These are phyloP conservation scores for Cryptococcus jaspeensis DNA, from an alignment of 1,284 basidiomycete genomes.

Conservation along the genomic window DNA sequence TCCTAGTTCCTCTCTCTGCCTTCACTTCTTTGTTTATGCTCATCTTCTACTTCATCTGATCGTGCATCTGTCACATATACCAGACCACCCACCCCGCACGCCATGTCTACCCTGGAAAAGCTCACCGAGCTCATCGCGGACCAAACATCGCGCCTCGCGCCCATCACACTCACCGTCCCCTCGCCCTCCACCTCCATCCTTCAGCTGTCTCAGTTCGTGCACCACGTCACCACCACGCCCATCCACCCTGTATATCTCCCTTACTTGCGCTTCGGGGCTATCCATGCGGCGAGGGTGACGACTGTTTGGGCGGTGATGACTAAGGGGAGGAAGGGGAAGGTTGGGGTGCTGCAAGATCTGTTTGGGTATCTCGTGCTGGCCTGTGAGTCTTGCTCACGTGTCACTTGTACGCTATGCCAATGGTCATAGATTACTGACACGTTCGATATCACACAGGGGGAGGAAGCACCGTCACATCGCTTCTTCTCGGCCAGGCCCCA, in stretches of 20 bases:
- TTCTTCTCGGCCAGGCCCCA: constrained; percentile 41
- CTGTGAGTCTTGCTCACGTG: constrained; percentile 29
- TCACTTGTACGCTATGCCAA: neutral
- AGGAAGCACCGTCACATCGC: constrained; percentile 36
- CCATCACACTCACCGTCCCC: constrained; percentile 13
- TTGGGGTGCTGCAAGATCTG: constrained; percentile 35
- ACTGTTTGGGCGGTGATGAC: constrained; percentile 39
- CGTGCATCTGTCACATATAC: no score
- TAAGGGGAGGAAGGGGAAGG: constrained; percentile 15
- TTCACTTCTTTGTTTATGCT: no score
- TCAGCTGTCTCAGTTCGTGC: constrained; percentile 23
- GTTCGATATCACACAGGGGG: constrained; percentile 32
- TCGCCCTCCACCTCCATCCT: constrained; percentile 17
- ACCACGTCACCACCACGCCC: constrained; percentile 29
- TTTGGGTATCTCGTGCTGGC: constrained; percentile 41
- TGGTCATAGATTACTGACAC: neutral
- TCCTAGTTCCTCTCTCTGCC: no score
- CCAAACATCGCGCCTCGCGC: constrained; percentile 10
- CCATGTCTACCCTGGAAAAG: constrained; percentile 7
- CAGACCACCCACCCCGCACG: neutral
- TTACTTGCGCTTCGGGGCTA: constrained; percentile 29
- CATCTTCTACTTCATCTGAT: no score
- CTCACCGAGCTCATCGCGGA: constrained; percentile 4
- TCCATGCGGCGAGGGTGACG: constrained; percentile 41
- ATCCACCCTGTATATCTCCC: constrained; percentile 40